Evolutionary conservation across 108 stramenopile genomes (phyloP).

Genomic region (Nitzschia inconspicua): DNA sequence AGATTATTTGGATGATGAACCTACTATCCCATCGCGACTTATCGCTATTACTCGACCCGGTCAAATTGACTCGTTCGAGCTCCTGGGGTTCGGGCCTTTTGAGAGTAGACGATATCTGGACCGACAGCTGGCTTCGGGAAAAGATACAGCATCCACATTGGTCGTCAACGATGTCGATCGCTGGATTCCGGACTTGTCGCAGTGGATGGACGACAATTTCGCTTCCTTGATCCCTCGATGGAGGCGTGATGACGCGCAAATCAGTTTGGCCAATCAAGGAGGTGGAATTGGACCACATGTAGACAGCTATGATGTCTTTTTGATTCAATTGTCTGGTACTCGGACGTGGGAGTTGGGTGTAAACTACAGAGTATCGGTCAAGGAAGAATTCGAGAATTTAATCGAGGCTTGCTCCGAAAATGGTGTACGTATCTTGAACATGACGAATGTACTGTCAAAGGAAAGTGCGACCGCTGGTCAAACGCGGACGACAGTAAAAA

Average conservation of each 20-base stretch:
- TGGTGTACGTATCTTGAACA: slow-evolving; percentile 63
- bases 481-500: slow-evolving; percentile 4
- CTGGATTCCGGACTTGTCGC: slow-evolving; percentile 54
- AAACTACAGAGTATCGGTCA: slow-evolving; percentile 27
- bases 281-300: slow-evolving; percentile 94
- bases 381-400: slow-evolving; percentile 53
- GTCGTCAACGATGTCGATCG: slow-evolving; percentile 87
- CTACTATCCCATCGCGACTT: background rate
- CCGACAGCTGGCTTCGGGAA: slow-evolving; percentile 4
- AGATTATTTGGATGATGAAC: background rate
- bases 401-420: slow-evolving; percentile 51
- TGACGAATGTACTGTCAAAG: no score
- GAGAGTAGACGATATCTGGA: slow-evolving; percentile 20
- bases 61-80: slow-evolving; percentile 31
- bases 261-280: slow-evolving; percentile 58
- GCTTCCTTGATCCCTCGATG: slow-evolving; percentile 57
- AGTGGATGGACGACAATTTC: slow-evolving; percentile 71
- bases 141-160: slow-evolving; percentile 40
- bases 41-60: slow-evolving; percentile 2
- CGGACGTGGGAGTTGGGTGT: slow-evolving; percentile 62
- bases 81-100: slow-evolving; percentile 69
- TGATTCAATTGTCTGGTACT: slow-evolving; percentile 80
- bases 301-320: slow-evolving; percentile 95
- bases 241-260: slow-evolving; percentile 88
- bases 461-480: no score